phyloP scores from a whole-genome alignment of 2,329 filamentous ascomycete species.

The Chalaropsis thielavioides region DNA sequence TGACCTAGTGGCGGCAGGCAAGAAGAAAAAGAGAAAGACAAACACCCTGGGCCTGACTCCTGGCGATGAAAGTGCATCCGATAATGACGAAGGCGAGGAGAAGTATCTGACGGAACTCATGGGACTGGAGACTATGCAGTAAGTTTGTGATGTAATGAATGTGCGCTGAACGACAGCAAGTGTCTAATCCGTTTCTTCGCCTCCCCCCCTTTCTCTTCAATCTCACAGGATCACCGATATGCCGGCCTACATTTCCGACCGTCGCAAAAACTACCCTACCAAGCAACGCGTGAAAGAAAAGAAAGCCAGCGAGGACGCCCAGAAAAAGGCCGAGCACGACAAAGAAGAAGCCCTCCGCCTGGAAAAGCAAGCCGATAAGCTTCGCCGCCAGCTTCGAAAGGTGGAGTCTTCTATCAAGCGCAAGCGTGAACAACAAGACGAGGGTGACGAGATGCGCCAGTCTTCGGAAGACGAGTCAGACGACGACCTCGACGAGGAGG shows the following conservation, averaged over 20 bases:
- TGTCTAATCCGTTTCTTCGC: neutral
- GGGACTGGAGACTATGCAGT: conserved; percentile 41
- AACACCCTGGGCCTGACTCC: conserved; percentile 60
- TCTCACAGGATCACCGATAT: conserved; percentile 50
- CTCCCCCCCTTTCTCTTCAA: neutral
- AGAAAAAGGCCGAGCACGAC: conserved; percentile 44
- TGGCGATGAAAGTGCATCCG: conserved; percentile 46
- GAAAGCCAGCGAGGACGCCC: conserved; percentile 34
- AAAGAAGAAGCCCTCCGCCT: conserved; percentile 30
- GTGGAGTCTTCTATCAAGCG: conserved; percentile 56
- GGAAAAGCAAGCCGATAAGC: conserved; percentile 46
- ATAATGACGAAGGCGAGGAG: conserved; percentile 58
- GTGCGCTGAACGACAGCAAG: conserved; percentile 17
- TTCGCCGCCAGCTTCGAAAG: conserved; percentile 50
- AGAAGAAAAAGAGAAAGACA: conserved; percentile 58
- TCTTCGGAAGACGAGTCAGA: conserved; percentile 33
- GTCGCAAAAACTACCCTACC: conserved; percentile 68
- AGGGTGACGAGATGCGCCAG: conserved; percentile 50
- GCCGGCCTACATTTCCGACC: conserved; percentile 64
- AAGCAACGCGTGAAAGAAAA: conserved; percentile 52
- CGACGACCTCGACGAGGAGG: conserved; percentile 42
- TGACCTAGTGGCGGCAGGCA: conserved; percentile 35
- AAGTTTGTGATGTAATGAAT: conserved; percentile 24
- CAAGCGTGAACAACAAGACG: conserved; percentile 52
- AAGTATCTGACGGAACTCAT: conserved; percentile 45